These are phyloP conservation scores for Kernera saxatilis DNA, from an alignment of 345 rosid genomes.

Conservation along the genomic window DNA sequence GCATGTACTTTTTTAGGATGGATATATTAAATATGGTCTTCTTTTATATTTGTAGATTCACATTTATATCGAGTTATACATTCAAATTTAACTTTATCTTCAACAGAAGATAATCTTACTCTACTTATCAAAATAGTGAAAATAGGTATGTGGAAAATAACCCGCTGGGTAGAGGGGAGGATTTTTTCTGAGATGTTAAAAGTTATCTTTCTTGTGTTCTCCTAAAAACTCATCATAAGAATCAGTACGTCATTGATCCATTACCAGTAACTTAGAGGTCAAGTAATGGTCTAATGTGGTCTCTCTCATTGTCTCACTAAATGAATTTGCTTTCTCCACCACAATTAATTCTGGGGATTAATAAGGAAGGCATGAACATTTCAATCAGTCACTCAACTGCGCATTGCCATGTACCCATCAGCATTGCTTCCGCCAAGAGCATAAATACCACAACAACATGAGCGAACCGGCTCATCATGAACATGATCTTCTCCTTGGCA, in stretches of 20 bases:
- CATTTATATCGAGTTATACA: background rate
- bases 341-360: conserved; percentile 4
- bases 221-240: background rate
- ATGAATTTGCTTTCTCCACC: conserved; percentile 11
- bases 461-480: background rate
- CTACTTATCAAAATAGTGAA: background rate
- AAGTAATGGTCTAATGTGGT: background rate
- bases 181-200: background rate
- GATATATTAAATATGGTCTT: background rate
- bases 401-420: background rate
- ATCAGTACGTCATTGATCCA: background rate
- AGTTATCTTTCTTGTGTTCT: background rate
- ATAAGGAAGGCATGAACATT: background rate
- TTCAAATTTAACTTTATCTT: background rate
- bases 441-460: conserved; percentile 2
- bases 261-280: background rate
- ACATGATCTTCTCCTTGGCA: background rate
- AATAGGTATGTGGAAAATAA: too few relatives aligned
- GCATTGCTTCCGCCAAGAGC: conserved; percentile 13
- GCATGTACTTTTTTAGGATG: background rate
- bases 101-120: background rate
- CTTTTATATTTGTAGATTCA: background rate
- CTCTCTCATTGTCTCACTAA: background rate
- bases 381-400: conserved; percentile 2
- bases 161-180: background rate